Evolutionary conservation across 2,329 filamentous ascomycete species (phyloP).

Genomic region (Nigrograna mackinnonii): DNA sequence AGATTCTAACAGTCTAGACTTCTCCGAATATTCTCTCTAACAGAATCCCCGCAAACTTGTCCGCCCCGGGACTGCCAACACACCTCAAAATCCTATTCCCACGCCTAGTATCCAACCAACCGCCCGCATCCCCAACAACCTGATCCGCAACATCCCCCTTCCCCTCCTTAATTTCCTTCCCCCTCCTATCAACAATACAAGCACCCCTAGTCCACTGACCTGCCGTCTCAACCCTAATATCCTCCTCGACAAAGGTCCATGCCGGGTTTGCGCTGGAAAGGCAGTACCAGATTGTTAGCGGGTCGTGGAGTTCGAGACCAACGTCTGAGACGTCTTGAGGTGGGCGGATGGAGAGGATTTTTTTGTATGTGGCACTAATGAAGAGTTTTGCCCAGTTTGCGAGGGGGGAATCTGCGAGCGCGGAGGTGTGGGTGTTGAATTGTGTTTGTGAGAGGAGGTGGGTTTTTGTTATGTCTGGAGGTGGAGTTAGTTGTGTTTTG

Average conservation of each 20-base stretch:
- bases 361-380: conserved; percentile 49
- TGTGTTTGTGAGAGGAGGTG: conserved; percentile 47
- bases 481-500: conserved; percentile 7
- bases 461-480: conserved; percentile 47
- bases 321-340: conserved; percentile 38
- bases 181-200: conserved; percentile 79
- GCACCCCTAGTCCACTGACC: conserved; percentile 96
- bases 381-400: conserved; percentile 51
- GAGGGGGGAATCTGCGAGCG: conserved; percentile 43
- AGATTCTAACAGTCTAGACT: too few species aligned
- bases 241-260: conserved; percentile 60
- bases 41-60: conserved; percentile 67
- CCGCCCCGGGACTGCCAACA: conserved; percentile 68
- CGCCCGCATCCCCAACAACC: conserved; percentile 69
- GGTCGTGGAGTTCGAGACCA: conserved; percentile 52
- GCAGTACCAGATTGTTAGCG: conserved; percentile 44
- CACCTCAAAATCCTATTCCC: conserved; percentile 84
- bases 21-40: conserved; percentile 68
- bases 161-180: conserved; percentile 54
- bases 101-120: conserved; percentile 74
- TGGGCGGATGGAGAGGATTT: conserved; percentile 46
- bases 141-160: conserved; percentile 33
- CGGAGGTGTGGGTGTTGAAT: conserved; percentile 35
- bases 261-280: conserved; percentile 12
- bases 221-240: conserved; percentile 84